Evolutionary conservation across 106 monocot species (phyloP), one percentile per base, ranked within the genome.

Genomic region (Apostasia ramifera): DNA sequence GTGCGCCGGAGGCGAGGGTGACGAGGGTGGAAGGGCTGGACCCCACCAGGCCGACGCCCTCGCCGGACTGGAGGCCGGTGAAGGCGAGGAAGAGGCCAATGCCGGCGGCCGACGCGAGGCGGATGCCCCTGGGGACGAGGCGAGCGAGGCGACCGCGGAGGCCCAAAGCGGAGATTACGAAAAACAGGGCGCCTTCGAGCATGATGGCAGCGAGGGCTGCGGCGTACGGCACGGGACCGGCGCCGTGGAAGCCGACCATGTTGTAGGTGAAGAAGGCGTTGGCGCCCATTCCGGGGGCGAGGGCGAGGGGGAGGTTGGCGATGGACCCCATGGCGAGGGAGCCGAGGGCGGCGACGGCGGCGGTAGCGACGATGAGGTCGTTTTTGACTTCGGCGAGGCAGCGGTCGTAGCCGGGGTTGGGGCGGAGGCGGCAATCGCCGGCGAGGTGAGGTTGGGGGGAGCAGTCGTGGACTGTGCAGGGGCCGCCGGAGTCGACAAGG

Each of bases 41-140:
- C 2, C 91, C 91, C 60, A 91, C 59, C 11, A 91, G 79, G 10
- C 86, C 86, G 41, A 91, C 52, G 40, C 91, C 91, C 39, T 77
- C 54, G 37, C 72, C 56, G 13, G 76, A 3, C 54, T 86, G 90
- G 1, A 91, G 81, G 4, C 91, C 91, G 10, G 81, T 73, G 80
- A 84, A 91, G 68, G 91, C 91, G 39, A 91, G 81, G 74, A 87
- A 91, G 14, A 91, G 66, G 7, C 91, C 91, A 66, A 91, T 87
- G 47, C 91, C 91, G 2, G 81, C 84, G 6, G 86, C 86, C 4
- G 84, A 73, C 40, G 86, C 78, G n/a, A 84, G 72, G 37, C 91
- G 81, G 63, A 91, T 70, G 26, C 73, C 38, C 1, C 84, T 81
- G 8, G 91, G 91, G 51, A 91, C 82, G 38, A 77, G 2, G 8